A percentile compares a stretch with the other conserved stretches of the same genome.
Conservation (phyloP, 108 stramenopile genomes). For the Epithemia pelagica region DNA sequence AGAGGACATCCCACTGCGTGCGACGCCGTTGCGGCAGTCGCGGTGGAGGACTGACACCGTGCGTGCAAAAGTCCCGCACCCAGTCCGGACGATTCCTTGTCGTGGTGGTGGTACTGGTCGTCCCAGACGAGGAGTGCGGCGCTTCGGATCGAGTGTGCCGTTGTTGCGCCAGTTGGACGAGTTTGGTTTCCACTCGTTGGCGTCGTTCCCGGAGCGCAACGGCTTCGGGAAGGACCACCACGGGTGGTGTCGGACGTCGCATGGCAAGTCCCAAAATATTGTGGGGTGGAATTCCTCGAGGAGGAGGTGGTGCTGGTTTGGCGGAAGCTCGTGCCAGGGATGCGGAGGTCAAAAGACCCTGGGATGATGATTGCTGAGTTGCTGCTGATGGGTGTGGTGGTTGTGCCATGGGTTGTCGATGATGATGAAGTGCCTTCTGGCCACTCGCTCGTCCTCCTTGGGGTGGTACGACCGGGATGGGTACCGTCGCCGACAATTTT, state of each 20-base stretch:
- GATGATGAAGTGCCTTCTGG: neutral
- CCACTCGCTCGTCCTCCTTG: neutral
- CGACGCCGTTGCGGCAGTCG: conserved; percentile 50
- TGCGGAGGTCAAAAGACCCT: too few species aligned
- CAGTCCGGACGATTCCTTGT: too few species aligned
- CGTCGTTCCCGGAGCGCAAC: conserved; percentile 31
- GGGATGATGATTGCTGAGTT: too few species aligned
- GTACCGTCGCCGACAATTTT: neutral
- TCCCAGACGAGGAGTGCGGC: neutral
- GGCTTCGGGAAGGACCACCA: conserved; percentile 32
- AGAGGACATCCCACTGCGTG: conserved; percentile 77
- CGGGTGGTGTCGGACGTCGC: neutral
- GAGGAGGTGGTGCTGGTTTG: too few species aligned
- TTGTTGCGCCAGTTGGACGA: neutral
- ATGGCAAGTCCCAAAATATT: neutral
- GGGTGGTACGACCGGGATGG: neutral
- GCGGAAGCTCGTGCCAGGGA: too few species aligned
- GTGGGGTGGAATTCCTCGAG: neutral
- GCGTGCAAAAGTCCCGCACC: conserved; percentile 3
- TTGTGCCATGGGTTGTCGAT: too few species aligned
- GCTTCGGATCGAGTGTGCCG: neutral
- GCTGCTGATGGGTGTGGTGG: too few species aligned
- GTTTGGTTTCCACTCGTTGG: conserved; percentile 18
- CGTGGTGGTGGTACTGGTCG: neutral
- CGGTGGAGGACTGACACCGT: neutral